These are phyloP conservation scores for Lippia alba DNA, from an alignment of 305 asterid species.

Conservation along the genomic window DNA sequence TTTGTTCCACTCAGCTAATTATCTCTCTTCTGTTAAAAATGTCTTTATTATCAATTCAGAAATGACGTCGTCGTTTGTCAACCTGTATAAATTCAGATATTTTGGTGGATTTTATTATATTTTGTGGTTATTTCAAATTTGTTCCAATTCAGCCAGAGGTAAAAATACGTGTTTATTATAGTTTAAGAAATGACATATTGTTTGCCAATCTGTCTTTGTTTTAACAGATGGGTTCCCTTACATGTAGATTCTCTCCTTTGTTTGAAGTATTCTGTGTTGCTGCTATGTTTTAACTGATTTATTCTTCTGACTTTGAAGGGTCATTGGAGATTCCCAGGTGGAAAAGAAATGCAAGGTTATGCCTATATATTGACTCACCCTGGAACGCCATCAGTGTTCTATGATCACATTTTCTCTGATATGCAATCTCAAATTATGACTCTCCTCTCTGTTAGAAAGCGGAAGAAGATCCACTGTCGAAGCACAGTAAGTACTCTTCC, in stretches of 20 bases:
- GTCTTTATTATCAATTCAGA: no score
- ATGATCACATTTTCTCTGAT: slow-evolving; percentile 81
- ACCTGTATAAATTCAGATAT: no score
- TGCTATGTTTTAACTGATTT: slow-evolving; percentile 21
- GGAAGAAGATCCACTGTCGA: slow-evolving; percentile 84
- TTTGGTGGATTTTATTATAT: neutral
- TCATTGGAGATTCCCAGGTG: slow-evolving; percentile 99
- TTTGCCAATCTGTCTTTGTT: slow-evolving; percentile 1
- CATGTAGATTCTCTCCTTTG: slow-evolving; percentile 13
- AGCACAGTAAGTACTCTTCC: slow-evolving; percentile 68
- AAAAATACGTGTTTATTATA: neutral
- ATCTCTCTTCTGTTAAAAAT: no score
- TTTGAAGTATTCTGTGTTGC: slow-evolving; percentile 17
- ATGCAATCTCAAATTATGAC: slow-evolving; percentile 55
- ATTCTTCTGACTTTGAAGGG: slow-evolving; percentile 62
- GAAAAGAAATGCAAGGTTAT: slow-evolving; percentile 98
- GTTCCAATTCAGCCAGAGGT: neutral
- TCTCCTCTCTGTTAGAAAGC: slow-evolving; percentile 73
- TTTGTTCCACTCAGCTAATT: no score
- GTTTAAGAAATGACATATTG: slow-evolving; percentile 2
- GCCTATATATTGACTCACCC: slow-evolving; percentile 92
- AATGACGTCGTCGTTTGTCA: no score
- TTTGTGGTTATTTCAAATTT: neutral
- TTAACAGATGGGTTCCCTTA: slow-evolving; percentile 6
- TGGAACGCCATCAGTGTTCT: slow-evolving; percentile 92